Evolutionary conservation across 495 filamentous ascomycete species (phyloP).

Genomic region (Cudoniella acicularis): DNA sequence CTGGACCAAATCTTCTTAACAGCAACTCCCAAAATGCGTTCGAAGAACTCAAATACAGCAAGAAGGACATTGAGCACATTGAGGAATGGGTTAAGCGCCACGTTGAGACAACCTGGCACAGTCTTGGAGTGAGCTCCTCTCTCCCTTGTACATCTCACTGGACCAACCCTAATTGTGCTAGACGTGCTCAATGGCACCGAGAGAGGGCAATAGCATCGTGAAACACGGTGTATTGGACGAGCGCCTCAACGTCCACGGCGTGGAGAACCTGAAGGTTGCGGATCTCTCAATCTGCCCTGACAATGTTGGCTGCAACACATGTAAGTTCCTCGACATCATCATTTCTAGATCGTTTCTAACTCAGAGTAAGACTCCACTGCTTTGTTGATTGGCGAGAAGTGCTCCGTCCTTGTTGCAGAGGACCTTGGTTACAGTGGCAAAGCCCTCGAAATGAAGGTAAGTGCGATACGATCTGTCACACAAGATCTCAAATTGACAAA

Average conservation of each 20-base stretch:
- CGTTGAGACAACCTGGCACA: conserved; percentile 80
- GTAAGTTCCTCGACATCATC: conserved; percentile 28
- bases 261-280: conserved; percentile 76
- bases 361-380: conserved; percentile 52
- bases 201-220: conserved; percentile 73
- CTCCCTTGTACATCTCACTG: not conserved
- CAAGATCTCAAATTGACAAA: not conserved
- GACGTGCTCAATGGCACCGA: conserved; percentile 79
- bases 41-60: conserved; percentile 61
- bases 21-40: conserved; percentile 51
- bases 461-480: conserved; percentile 19
- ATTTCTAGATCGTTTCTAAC: not conserved
- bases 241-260: conserved; percentile 75
- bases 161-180: conserved; percentile 33
- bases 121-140: conserved; percentile 41
- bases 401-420: conserved; percentile 65
- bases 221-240: conserved; percentile 79
- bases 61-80: conserved; percentile 63
- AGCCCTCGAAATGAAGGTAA: conserved; percentile 74
- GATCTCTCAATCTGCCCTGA: conserved; percentile 79
- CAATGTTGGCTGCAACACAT: conserved; percentile 80
- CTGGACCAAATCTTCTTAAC: conserved; percentile 42
- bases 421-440: conserved; percentile 72
- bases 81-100: conserved; percentile 78
- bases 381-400: conserved; percentile 82